phyloP scores from a whole-genome alignment of 1,284 basidiomycete genomes.

The Ceratobasidium sp. region DNA sequence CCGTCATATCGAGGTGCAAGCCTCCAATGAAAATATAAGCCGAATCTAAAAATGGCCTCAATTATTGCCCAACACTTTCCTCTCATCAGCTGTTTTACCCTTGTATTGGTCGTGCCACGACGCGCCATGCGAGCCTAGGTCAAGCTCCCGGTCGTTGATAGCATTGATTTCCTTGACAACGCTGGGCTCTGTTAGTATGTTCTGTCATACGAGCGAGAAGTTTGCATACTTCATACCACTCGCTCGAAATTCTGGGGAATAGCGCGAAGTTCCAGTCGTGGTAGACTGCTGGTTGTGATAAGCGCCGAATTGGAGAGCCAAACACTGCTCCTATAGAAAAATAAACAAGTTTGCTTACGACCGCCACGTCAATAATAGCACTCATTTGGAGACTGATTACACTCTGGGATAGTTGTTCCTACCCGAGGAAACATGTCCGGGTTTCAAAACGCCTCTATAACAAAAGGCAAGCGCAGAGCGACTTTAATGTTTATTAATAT shows the following conservation, averaged over 20 bases:
- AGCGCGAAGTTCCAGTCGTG: too few relatives aligned
- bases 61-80: neutral
- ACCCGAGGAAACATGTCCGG: conserved; percentile 36
- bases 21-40: conserved; percentile 95
- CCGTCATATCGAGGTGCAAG: conserved; percentile 84
- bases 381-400: too few relatives aligned
- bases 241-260: too few relatives aligned
- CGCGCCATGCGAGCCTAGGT: conserved; percentile 71
- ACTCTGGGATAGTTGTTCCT: neutral
- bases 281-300: too few relatives aligned
- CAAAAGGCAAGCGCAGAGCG: conserved; percentile 77
- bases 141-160: conserved; percentile 93
- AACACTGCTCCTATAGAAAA: neutral
- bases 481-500: too few relatives aligned
- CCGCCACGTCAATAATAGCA: conserved; percentile 23
- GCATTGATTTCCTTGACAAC: conserved; percentile 91
- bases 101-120: conserved; percentile 99
- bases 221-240: too few relatives aligned
- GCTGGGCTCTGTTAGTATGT: conserved; percentile 55
- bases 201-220: too few relatives aligned
- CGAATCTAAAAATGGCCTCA: conserved; percentile 72
- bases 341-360: neutral
- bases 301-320: neutral
- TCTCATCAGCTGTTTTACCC: conserved; percentile 53
- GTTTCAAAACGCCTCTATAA: conserved; percentile 67